Percentiles rank a stretch among this genome's conserved stretches.
phyloP scores from a whole-genome alignment of 2,329 filamentous ascomycete species.

The Neonectria sp. region DNA sequence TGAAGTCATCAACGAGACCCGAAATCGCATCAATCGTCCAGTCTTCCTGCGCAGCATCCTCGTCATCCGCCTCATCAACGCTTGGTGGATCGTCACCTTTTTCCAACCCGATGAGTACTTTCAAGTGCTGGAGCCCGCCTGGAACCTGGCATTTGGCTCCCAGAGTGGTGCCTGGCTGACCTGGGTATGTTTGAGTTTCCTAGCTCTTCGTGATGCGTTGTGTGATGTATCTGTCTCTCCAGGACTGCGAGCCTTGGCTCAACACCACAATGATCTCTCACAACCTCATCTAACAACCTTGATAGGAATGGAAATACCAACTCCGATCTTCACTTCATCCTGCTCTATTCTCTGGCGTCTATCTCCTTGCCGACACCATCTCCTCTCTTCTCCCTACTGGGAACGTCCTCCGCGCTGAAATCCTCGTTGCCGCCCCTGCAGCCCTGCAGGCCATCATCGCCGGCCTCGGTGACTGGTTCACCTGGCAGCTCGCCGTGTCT shows the following conservation, averaged over 20 bases:
- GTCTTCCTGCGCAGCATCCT: slow-evolving; percentile 62
- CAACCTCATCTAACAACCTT: slow-evolving; percentile 29
- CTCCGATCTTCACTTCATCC: slow-evolving; percentile 94
- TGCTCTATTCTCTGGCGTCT: slow-evolving; percentile 84
- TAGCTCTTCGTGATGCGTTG: neutral
- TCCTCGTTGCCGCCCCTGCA: slow-evolving; percentile 82
- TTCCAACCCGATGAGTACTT: slow-evolving; percentile 99
- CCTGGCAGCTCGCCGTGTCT: slow-evolving; percentile 83
- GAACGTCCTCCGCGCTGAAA: slow-evolving; percentile 70
- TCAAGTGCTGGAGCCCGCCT: slow-evolving; percentile 94
- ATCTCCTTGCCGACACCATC: slow-evolving; percentile 72
- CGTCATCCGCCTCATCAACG: slow-evolving; percentile 84
- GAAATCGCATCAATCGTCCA: slow-evolving; percentile 42
- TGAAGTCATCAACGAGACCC: slow-evolving; percentile 36
- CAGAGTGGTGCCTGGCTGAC: slow-evolving; percentile 91
- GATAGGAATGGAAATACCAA: slow-evolving; percentile 91
- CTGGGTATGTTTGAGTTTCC: slow-evolving; percentile 76
- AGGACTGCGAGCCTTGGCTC: neutral
- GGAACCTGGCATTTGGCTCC: slow-evolving; percentile 86
- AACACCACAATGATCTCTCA: neutral
- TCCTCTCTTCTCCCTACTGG: slow-evolving; percentile 69
- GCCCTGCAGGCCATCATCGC: slow-evolving; percentile 83
- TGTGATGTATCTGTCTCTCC: neutral
- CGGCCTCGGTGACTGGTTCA: slow-evolving; percentile 86
- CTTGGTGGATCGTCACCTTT: slow-evolving; percentile 85